A percentile compares a stretch with the other conserved stretches of the same genome.
Conservation (phyloP, 208 protist species). For the Leishmania arabica region DNA sequence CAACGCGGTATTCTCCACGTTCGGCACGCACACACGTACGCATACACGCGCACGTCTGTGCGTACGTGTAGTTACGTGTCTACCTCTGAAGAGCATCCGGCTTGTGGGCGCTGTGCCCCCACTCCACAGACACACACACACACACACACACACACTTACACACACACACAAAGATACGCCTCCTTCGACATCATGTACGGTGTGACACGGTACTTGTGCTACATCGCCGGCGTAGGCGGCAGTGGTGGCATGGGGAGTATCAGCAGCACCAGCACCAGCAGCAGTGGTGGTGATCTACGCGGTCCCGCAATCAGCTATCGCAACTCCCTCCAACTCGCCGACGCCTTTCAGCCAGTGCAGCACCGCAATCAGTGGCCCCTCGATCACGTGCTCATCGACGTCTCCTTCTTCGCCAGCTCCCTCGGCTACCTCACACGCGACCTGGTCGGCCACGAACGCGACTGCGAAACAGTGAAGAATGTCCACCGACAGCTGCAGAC, state of each 20-base stretch:
- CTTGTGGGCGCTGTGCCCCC: neutral
- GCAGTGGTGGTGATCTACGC: neutral
- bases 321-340: slow-evolving; percentile 41
- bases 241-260: neutral
- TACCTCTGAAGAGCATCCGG: neutral
- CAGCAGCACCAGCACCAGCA: slow-evolving; percentile 2
- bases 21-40: neutral
- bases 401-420: slow-evolving; percentile 39
- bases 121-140: neutral
- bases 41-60: neutral
- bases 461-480: slow-evolving; percentile 62
- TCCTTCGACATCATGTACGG: slow-evolving; percentile 7
- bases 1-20: neutral
- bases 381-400: slow-evolving; percentile 77
- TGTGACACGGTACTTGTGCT: slow-evolving; percentile 21
- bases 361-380: slow-evolving; percentile 42
- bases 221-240: slow-evolving; percentile 10
- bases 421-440: slow-evolving; percentile 64
- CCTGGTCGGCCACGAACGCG: slow-evolving; percentile 62
- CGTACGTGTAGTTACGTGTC: neutral
- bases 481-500: slow-evolving; percentile 56
- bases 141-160: neutral
- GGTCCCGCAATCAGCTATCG: slow-evolving; percentile 30
- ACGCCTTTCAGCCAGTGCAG: slow-evolving; percentile 56
- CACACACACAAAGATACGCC: neutral